phyloP scores from a whole-genome alignment of 805 yeast species.

The Millerago galiae region DNA sequence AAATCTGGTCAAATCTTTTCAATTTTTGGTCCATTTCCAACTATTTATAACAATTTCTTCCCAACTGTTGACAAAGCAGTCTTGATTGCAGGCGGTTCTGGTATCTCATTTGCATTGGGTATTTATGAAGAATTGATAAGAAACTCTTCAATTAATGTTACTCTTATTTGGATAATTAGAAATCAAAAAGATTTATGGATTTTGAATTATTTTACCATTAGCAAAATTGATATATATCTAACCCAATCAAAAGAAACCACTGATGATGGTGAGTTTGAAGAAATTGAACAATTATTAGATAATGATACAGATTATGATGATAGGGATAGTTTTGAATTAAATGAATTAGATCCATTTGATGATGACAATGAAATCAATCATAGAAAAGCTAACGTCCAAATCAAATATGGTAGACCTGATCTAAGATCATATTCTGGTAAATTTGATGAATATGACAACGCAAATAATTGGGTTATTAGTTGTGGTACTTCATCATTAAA shows the following conservation, averaged over 20 bases:
- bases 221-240: conserved; percentile 33
- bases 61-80: conserved; percentile 42
- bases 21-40: conserved; percentile 36
- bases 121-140: conserved; percentile 35
- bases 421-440: conserved; percentile 21
- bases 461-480: conserved; percentile 45
- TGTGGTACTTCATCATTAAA: conserved; percentile 52
- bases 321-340: conserved; percentile 20
- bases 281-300: conserved; percentile 17
- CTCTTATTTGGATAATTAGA: conserved; percentile 50
- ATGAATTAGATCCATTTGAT: conserved; percentile 18
- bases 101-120: conserved; percentile 59
- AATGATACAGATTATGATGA: conserved; percentile 7
- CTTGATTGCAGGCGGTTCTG: conserved; percentile 68
- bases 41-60: conserved; percentile 39
- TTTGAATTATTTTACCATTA: conserved; percentile 31
- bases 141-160: conserved; percentile 25
- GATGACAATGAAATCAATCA: conserved; percentile 7
- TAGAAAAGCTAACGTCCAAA: neutral
- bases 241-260: conserved; percentile 22
- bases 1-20: conserved; percentile 30
- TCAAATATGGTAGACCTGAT: conserved; percentile 37
- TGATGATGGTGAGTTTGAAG: conserved; percentile 2
- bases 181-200: conserved; percentile 41
- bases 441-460: conserved; percentile 23